Evolutionary conservation across 768 basidiomycete species (phyloP), one percentile per base, ranked within the genome.

Genomic region (Russula compacta): DNA sequence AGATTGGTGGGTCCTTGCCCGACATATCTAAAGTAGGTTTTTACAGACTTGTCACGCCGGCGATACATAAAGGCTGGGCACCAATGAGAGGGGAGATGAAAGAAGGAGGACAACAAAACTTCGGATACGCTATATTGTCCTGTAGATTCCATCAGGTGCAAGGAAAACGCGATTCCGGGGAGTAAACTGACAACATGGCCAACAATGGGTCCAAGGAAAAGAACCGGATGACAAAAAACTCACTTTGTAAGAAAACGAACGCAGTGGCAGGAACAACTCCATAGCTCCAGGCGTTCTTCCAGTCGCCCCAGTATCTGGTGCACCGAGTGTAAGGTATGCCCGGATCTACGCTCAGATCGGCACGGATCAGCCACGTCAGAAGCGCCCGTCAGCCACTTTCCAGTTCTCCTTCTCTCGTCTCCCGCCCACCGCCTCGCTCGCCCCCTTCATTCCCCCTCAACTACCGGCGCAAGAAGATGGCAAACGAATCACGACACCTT

Each of bases 211-310:
- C 39, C 6, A 50, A 24, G 12, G n/a, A 6, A 21, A 38, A 42
- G 1, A 24, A 36, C 2, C 14, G 10, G 36, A 15, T 4, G 19
- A 17, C 2, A 17, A 32, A 32, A 29, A 24, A 73, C 83, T 58
- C 69, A 89, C 87, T 91, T 92, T 62, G 89, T 82, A 91, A 92
- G 71, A 90, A 90, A 64, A 92, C 89, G 35, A 94, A 78, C 35
- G 86, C 83, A 6, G 91, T 91, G 0, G 92, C 87, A 6, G 93
- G 93, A 6, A 95, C 68, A 7, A 95, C 91, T 53, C 95, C 78
- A 72, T 95, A 95, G 69, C 90, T 91, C 84, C 87, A 92, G 6
- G 89, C 92, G 71, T 95, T 91, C 10, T 77, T 82, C 94, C 94
- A 98, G 74, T 97, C 92, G 57, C 83, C 85, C 38, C 77, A 60